Evolutionary conservation across 2,329 filamentous ascomycete genomes (phyloP).

Genomic region (Mariannaea sp.): DNA sequence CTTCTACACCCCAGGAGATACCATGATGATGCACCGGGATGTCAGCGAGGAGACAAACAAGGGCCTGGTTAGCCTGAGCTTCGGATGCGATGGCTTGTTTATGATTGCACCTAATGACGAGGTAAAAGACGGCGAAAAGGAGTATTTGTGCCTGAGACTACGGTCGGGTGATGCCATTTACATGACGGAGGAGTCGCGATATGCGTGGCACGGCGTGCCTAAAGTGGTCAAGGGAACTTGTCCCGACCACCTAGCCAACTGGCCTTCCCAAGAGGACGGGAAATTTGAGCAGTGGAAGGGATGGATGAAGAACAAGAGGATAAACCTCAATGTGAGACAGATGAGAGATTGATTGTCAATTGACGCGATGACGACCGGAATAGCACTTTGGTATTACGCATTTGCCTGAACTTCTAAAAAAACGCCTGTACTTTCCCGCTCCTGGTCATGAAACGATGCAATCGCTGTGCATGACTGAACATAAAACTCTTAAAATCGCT

Average conservation of each 20-base stretch:
- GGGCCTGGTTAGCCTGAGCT: slow-evolving; percentile 81
- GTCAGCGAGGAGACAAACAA: slow-evolving; percentile 83
- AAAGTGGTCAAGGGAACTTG: slow-evolving; percentile 82
- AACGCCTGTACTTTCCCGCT: neutral
- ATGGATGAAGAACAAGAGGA: slow-evolving; percentile 86
- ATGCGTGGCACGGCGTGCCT: slow-evolving; percentile 95
- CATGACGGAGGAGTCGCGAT: slow-evolving; percentile 81
- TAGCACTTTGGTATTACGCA: neutral
- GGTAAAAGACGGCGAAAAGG: slow-evolving; percentile 45
- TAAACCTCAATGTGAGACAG: slow-evolving; percentile 92
- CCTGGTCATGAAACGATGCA: neutral
- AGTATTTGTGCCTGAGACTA: slow-evolving; percentile 67
- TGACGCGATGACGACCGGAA: neutral
- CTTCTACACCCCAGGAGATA: slow-evolving; percentile 88
- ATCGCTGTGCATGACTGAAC: neutral
- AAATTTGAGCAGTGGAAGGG: slow-evolving; percentile 73
- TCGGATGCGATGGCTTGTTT: slow-evolving; percentile 91
- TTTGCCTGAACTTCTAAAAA: neutral
- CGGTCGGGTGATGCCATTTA: slow-evolving; percentile 88
- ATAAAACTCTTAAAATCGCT: neutral
- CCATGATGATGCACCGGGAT: slow-evolving; percentile 89
- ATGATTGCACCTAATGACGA: slow-evolving; percentile 70
- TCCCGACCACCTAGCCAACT: slow-evolving; percentile 72
- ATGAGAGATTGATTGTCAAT: slow-evolving; percentile 64
- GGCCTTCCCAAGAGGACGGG: slow-evolving; percentile 64